phyloP scores from a whole-genome alignment of 2,329 filamentous ascomycete species.

The Colletotrichum tabaci region DNA sequence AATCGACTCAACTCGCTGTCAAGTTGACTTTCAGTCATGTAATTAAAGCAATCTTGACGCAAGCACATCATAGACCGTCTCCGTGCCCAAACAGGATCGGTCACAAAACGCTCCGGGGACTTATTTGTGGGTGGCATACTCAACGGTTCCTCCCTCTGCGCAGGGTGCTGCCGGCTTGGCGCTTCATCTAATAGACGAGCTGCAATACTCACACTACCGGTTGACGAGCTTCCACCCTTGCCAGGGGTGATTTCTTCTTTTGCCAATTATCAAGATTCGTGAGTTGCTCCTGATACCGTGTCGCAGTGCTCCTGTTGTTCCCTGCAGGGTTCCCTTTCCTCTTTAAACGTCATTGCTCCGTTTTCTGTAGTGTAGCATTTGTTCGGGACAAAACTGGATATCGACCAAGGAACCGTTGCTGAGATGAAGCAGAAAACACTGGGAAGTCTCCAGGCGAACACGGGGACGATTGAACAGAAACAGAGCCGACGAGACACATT shows the following conservation, averaged over 20 bases:
- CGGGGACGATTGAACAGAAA: conserved; percentile 17
- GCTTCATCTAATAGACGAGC: conserved; percentile 40
- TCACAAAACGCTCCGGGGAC: neutral
- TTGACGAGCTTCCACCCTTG: conserved; percentile 37
- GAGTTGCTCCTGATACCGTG: conserved; percentile 25
- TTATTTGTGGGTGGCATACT: conserved; percentile 12
- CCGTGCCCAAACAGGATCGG: neutral
- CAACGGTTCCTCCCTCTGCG: conserved; percentile 34
- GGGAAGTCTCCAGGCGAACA: conserved; percentile 29
- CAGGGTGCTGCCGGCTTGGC: conserved; percentile 39
- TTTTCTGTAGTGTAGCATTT: conserved; percentile 29
- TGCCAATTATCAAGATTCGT: conserved; percentile 22
- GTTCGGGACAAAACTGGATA: conserved; percentile 20
- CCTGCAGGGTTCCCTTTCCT: neutral
- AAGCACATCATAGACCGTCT: neutral
- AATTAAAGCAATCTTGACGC: neutral
- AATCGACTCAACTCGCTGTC: neutral
- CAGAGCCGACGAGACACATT: conserved; percentile 20
- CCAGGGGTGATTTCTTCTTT: neutral
- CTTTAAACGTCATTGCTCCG: conserved; percentile 22
- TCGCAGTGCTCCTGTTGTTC: conserved; percentile 4
- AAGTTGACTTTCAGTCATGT: neutral
- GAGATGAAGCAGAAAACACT: conserved; percentile 39
- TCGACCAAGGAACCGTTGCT: conserved; percentile 24
- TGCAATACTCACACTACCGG: conserved; percentile 10